These are phyloP conservation scores for Nemania abortiva DNA, from an alignment of 2,329 filamentous ascomycete species.

Conservation along the genomic window DNA sequence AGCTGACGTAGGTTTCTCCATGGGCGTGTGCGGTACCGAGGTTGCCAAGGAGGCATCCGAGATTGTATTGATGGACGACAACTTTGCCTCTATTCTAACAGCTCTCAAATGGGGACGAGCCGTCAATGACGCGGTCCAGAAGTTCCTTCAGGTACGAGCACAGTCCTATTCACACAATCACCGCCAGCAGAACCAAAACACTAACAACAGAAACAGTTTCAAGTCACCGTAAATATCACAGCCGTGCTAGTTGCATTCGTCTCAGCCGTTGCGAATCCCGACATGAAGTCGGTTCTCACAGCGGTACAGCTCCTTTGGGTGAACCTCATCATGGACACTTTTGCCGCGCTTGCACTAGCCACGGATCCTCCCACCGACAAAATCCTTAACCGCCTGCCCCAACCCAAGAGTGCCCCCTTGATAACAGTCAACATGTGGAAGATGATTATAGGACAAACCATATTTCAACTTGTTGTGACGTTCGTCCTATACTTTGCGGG, in stretches of 20 bases:
- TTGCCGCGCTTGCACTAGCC: constrained; percentile 73
- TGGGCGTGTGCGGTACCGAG: constrained; percentile 75
- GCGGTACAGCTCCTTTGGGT: constrained; percentile 77
- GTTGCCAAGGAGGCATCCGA: constrained; percentile 77
- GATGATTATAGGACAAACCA: constrained; percentile 72
- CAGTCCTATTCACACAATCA: not conserved
- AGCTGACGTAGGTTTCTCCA: constrained; percentile 76
- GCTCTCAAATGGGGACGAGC: constrained; percentile 76
- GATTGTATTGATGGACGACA: constrained; percentile 75
- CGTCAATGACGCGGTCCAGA: constrained; percentile 76
- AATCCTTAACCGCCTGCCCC: constrained; percentile 66
- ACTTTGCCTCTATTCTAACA: constrained; percentile 74
- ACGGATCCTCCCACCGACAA: constrained; percentile 71
- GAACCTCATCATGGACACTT: constrained; percentile 78
- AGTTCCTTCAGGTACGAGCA: constrained; percentile 69
- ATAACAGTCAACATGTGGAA: constrained; percentile 79
- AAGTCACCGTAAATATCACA: constrained; percentile 78
- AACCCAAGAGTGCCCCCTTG: constrained; percentile 75
- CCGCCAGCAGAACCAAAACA: not conserved
- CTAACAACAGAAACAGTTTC: constrained; percentile 58
- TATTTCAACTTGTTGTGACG: constrained; percentile 70
- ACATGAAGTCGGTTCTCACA: constrained; percentile 70
- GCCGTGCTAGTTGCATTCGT: constrained; percentile 74
- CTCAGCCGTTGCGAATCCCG: constrained; percentile 68
- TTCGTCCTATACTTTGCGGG: constrained; percentile 73